Percentiles rank a stretch among this genome's conserved stretches.
Evolutionary conservation across 1,139 yeast genomes (phyloP).

Genomic region (Sporopachydermia cereana): DNA sequence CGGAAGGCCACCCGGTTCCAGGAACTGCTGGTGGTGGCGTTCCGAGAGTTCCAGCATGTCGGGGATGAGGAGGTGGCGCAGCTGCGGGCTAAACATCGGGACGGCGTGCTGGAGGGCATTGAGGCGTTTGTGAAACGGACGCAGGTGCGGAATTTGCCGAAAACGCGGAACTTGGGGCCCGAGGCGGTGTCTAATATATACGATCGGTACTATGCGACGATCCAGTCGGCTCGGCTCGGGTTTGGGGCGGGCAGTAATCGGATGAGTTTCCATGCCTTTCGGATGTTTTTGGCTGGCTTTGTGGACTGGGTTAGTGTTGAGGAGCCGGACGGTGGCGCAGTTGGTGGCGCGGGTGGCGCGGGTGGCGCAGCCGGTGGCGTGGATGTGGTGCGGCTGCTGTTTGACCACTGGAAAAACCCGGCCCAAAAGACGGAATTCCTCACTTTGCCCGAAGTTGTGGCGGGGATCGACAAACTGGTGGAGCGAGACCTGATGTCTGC

Average conservation of each 20-base stretch:
- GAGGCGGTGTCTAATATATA: slow-evolving; percentile 60
- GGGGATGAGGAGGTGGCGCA: slow-evolving; percentile 63
- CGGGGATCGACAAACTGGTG: slow-evolving; percentile 59
- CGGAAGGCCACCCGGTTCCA: slow-evolving; percentile 75
- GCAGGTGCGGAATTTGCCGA: slow-evolving; percentile 75
- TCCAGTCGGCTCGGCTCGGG: slow-evolving; percentile 60
- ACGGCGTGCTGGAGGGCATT: slow-evolving; percentile 71
- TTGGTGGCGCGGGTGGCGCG: not conserved
- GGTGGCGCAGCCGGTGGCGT: not conserved
- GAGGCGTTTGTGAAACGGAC: slow-evolving; percentile 88
- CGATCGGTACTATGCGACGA: slow-evolving; percentile 73
- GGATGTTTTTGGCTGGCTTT: slow-evolving; percentile 62
- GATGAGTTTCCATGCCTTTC: slow-evolving; percentile 67
- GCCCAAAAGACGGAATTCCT: no score
- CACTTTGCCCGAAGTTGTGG: slow-evolving; percentile 55
- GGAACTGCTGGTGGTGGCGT: slow-evolving; percentile 81
- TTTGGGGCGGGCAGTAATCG: slow-evolving; percentile 45
- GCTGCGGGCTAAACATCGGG: slow-evolving; percentile 62
- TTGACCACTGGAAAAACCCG: not conserved
- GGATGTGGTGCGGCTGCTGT: not conserved
- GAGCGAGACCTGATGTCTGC: slow-evolving; percentile 70
- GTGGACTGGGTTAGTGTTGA: slow-evolving; percentile 56
- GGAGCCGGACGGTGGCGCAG: slow-evolving; percentile 25
- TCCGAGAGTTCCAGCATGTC: slow-evolving; percentile 75
- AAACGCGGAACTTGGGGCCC: slow-evolving; percentile 45